These are phyloP conservation scores for Ehretia macrophylla DNA, from an alignment of 257 asterid species.

Conservation along the genomic window DNA sequence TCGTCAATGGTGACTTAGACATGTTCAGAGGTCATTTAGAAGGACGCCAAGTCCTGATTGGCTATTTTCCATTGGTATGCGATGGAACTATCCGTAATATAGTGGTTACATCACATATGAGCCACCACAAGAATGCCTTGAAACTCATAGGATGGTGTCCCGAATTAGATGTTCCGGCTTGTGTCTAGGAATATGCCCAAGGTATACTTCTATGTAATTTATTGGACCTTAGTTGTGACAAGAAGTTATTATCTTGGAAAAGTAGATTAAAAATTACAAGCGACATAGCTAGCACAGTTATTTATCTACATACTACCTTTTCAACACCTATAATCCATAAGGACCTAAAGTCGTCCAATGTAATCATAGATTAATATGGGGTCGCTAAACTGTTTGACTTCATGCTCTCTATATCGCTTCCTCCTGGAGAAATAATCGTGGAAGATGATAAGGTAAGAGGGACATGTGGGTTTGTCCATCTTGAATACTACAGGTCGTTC, in stretches of 20 bases:
- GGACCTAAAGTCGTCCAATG: conserved; percentile 1
- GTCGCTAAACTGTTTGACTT: conserved; percentile 9
- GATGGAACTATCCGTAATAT: too few species aligned
- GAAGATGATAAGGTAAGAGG: conserved; percentile 6
- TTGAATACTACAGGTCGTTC: conserved; percentile 1
- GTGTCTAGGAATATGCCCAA: too few species aligned
- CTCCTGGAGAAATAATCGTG: conserved; percentile 20
- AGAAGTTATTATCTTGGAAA: conserved; percentile 3
- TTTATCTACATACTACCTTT: conserved; percentile 18
- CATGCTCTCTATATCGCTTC: conserved; percentile 5
- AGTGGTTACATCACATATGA: too few species aligned
- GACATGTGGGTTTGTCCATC: conserved; percentile 3
- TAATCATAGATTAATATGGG: conserved; percentile 13
- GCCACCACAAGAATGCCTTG: too few species aligned
- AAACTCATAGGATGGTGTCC: too few species aligned
- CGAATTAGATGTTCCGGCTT: too few species aligned
- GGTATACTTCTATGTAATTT: too few species aligned
- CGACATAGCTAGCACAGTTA: conserved; percentile 10
- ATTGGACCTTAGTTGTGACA: background rate
- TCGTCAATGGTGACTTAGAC: too few species aligned
- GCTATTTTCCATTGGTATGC: too few species aligned
- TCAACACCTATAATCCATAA: conserved; percentile 12
- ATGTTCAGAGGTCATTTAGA: too few species aligned
- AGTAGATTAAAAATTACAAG: conserved; percentile 14
- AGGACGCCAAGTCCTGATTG: too few species aligned